Conservation (phyloP, 1,139 yeast genomes). For the Hansenula sp. region DNA sequence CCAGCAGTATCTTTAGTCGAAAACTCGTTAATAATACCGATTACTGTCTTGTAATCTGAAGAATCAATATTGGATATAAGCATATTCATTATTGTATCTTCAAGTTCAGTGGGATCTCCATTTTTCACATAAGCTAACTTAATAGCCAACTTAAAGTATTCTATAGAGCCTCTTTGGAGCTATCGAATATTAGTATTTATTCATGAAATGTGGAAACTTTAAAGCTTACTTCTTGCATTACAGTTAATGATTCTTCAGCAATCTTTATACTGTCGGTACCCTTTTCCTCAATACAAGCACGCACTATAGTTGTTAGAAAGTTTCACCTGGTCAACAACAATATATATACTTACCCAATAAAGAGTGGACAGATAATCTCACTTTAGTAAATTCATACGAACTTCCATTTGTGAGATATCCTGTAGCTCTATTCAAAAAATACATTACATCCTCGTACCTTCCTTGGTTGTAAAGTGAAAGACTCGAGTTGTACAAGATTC, state of each 20-base stretch:
- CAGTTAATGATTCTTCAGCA: conserved; percentile 13
- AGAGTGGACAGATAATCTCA: conserved; percentile 11
- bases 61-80: conserved; percentile 20
- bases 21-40: conserved; percentile 19
- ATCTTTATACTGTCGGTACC: conserved; percentile 8
- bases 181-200: too few species aligned
- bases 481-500: conserved; percentile 23
- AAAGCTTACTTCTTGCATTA: conserved; percentile 13
- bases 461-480: conserved; percentile 14
- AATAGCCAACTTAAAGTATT: conserved; percentile 20
- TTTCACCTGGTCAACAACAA: too few species aligned
- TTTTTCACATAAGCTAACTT: conserved; percentile 12
- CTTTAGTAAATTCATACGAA: neutral
- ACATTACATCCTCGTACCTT: conserved; percentile 12
- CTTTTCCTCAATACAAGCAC: conserved; percentile 17
- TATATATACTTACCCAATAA: conserved; percentile 6
- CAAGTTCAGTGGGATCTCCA: conserved; percentile 9
- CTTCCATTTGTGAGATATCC: conserved; percentile 8
- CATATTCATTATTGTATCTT: conserved; percentile 26
- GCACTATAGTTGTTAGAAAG: conserved; percentile 5
- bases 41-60: conserved; percentile 12
- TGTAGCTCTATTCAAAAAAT: conserved; percentile 17
- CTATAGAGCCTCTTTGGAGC: conserved; percentile 10
- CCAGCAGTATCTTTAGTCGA: conserved; percentile 17
- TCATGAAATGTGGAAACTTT: neutral